phyloP scores from a whole-genome alignment of 805 yeast species.

The Candida xyloterini region DNA sequence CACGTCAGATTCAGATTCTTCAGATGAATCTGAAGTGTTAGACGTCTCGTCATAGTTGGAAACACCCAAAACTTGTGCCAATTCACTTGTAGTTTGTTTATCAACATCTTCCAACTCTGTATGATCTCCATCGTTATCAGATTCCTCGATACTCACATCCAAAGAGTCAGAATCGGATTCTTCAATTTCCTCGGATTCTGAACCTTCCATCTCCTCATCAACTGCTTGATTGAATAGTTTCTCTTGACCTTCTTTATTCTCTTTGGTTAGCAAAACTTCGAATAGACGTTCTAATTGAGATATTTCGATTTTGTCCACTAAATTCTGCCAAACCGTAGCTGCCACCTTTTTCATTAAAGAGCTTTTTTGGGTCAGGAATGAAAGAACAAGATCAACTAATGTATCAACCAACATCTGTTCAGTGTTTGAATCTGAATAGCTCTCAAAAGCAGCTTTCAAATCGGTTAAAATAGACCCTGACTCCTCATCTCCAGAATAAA shows the following conservation, averaged over 20 bases:
- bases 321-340: conserved; percentile 45
- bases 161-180: conserved; percentile 31
- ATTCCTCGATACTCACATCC: conserved; percentile 35
- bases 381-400: conserved; percentile 50
- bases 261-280: conserved; percentile 62
- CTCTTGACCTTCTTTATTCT: conserved; percentile 77
- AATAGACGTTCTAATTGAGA: conserved; percentile 47
- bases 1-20: conserved; percentile 56
- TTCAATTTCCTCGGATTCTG: conserved; percentile 35
- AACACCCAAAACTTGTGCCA: conserved; percentile 70
- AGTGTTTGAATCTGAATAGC: conserved; percentile 39
- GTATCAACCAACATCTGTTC: conserved; percentile 37
- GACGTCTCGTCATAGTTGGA: conserved; percentile 21
- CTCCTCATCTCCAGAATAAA: conserved; percentile 75
- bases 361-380: conserved; percentile 56
- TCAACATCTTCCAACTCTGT: conserved; percentile 37
- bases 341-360: conserved; percentile 56
- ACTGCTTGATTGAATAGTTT: conserved; percentile 60
- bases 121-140: conserved; percentile 37
- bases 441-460: conserved; percentile 56
- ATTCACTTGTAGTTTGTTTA: conserved; percentile 53
- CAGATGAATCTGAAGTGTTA: conserved; percentile 39
- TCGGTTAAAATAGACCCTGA: conserved; percentile 74
- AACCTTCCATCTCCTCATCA: conserved; percentile 48
- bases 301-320: conserved; percentile 43